Conservation (phyloP, 2,329 filamentous ascomycete species). For the Mollisiaceae sp. region DNA sequence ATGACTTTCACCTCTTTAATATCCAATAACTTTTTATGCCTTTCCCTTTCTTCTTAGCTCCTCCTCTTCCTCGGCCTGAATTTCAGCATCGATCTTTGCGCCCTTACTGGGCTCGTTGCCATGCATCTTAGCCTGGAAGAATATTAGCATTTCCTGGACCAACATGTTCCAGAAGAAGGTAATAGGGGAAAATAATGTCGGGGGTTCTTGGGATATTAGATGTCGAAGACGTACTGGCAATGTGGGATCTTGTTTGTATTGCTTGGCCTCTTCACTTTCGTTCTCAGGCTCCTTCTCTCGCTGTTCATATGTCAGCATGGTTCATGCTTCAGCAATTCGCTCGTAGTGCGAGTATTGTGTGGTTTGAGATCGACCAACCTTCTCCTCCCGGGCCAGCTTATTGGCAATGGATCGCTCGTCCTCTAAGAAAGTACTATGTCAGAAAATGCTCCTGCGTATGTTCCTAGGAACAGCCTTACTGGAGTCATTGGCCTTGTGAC, state of each 20-base stretch:
- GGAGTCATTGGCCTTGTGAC: conserved; percentile 71
- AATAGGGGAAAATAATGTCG: not conserved
- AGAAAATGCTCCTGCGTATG: conserved; percentile 7
- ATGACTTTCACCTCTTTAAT: not conserved
- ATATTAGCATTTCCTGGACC: conserved; percentile 5
- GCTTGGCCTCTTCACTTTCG: conserved; percentile 37
- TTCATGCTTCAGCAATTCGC: not conserved
- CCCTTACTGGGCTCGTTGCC: conserved; percentile 76
- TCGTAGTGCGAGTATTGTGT: not conserved
- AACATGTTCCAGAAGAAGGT: not conserved
- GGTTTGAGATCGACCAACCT: conserved; percentile 38
- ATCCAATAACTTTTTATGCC: conserved; percentile 38
- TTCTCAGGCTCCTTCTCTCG: conserved; percentile 52
- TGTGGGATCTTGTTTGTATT: conserved; percentile 57
- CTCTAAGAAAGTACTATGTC: conserved; percentile 50
- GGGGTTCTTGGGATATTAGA: not conserved
- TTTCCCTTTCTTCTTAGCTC: conserved; percentile 64
- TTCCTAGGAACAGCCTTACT: conserved; percentile 56
- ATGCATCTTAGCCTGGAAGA: conserved; percentile 62
- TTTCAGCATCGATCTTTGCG: conserved; percentile 72
- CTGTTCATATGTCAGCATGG: conserved; percentile 35
- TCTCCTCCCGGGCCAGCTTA: conserved; percentile 68
- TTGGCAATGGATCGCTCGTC: conserved; percentile 75
- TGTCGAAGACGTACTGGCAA: conserved; percentile 51
- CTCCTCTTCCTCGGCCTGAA: conserved; percentile 71